Conservation (phyloP, 495 filamentous ascomycete species). For the Trichoderma orchidacearum region DNA sequence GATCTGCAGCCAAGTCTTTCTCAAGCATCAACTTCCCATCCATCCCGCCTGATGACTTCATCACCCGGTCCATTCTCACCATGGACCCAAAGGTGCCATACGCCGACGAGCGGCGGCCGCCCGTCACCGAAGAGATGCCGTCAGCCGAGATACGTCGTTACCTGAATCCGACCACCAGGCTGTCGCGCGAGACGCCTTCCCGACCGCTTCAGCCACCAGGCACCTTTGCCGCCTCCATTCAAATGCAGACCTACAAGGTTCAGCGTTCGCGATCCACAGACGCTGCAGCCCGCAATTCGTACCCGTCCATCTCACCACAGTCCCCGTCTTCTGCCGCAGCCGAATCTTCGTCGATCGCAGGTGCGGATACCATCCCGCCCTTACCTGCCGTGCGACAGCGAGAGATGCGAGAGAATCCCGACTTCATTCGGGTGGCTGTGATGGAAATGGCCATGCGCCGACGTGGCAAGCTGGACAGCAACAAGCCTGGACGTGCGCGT, state of each 20-base stretch:
- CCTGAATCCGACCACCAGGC: slow-evolving; percentile 66
- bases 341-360: slow-evolving; percentile 16
- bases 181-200: slow-evolving; percentile 50
- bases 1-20: slow-evolving; percentile 72
- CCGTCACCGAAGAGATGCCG: slow-evolving; percentile 58
- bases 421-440: slow-evolving; percentile 89
- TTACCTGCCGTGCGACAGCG: slow-evolving; percentile 51
- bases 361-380: background rate
- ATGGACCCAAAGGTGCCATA: slow-evolving; percentile 61
- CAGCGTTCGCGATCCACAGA: slow-evolving; percentile 22
- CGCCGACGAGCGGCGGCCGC: slow-evolving; percentile 79
- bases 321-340: slow-evolving; percentile 17
- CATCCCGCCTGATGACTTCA: slow-evolving; percentile 74
- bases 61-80: slow-evolving; percentile 72
- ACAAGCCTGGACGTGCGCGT: slow-evolving; percentile 65
- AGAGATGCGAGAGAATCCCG: slow-evolving; percentile 82
- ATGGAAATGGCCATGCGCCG: slow-evolving; percentile 97
- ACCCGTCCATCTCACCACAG: slow-evolving; percentile 18
- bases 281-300: slow-evolving; percentile 10
- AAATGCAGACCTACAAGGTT: slow-evolving; percentile 71
- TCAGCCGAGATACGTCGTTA: slow-evolving; percentile 84
- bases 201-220: slow-evolving; percentile 15
- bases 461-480: slow-evolving; percentile 76
- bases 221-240: slow-evolving; percentile 62
- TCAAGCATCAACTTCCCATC: slow-evolving; percentile 60